A percentile compares a stretch with the other conserved stretches of the same genome.
Conservation (phyloP, 1,284 basidiomycete species). For the Peniophora sp. region DNA sequence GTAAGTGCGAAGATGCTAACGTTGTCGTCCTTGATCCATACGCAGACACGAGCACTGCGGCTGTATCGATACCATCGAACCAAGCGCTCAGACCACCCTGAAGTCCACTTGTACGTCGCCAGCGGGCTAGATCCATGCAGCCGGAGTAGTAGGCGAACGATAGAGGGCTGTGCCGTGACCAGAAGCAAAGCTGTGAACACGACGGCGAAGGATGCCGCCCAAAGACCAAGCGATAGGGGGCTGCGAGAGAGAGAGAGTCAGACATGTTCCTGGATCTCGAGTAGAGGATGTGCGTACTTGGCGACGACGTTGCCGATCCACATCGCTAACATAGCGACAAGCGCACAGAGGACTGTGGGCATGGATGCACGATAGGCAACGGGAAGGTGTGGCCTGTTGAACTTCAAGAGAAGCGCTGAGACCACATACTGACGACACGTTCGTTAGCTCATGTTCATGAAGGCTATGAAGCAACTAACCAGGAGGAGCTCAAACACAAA, state of each 20-base stretch:
- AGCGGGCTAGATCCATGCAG: conserved; percentile 6
- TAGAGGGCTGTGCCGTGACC: conserved; percentile 7
- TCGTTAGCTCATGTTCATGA: background rate
- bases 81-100: conserved; percentile 33
- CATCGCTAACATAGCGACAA: conserved; percentile 28
- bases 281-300: conserved; percentile 30
- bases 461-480: conserved; percentile 4
- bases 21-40: conserved; percentile 48
- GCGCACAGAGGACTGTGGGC: conserved; percentile 34
- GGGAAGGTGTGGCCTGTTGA: conserved; percentile 53
- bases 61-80: conserved; percentile 37
- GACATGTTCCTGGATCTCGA: too few species aligned
- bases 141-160: conserved; percentile 6
- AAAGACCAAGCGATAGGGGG: conserved; percentile 9
- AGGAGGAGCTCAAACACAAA: conserved; percentile 10
- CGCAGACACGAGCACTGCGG: conserved; percentile 51
- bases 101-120: conserved; percentile 22
- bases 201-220: conserved; percentile 8
- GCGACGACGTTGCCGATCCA: conserved; percentile 51
- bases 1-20: conserved; percentile 21
- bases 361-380: conserved; percentile 34
- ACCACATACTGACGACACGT: conserved; percentile 6
- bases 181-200: conserved; percentile 6
- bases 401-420: conserved; percentile 41
- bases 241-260: conserved; percentile 22